A percentile compares a stretch with the other conserved stretches of the same genome.
Conservation (phyloP, 495 filamentous ascomycete species). For the Neurospora sp. region DNA sequence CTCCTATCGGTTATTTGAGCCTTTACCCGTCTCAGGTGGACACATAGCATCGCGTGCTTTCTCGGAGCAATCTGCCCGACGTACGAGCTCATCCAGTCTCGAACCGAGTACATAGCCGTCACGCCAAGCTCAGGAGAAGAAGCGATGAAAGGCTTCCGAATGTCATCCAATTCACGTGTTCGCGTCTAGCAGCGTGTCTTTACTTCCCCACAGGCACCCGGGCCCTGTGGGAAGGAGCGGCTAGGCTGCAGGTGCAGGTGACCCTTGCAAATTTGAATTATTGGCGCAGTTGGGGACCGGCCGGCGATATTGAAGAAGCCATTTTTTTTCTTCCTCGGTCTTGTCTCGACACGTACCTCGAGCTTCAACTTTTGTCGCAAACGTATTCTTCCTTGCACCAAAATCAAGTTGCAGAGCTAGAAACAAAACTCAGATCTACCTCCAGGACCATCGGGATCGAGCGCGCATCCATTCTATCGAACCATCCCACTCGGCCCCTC, state of each 20-base stretch:
- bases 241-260: neutral
- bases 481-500: neutral
- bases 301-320: neutral
- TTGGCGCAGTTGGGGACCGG: neutral
- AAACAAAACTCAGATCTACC: neutral
- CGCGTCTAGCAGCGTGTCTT: slow-evolving; percentile 21
- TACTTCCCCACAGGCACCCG: slow-evolving; percentile 11
- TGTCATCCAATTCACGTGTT: slow-evolving; percentile 17
- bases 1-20: neutral
- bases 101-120: neutral
- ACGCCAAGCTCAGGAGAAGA: neutral
- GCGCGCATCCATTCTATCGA: neutral
- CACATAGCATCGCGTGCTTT: neutral
- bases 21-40: neutral
- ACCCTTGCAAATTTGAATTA: neutral
- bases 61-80: neutral
- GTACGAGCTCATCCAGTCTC: neutral
- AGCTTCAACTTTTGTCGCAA: neutral
- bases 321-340: neutral
- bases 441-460: neutral
- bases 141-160: neutral
- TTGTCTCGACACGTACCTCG: neutral
- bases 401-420: neutral
- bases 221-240: slow-evolving; percentile 9
- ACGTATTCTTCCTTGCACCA: neutral